phyloP scores from a whole-genome alignment of 2,329 filamentous ascomycete genomes.

The Diplodia scrobiculata region DNA sequence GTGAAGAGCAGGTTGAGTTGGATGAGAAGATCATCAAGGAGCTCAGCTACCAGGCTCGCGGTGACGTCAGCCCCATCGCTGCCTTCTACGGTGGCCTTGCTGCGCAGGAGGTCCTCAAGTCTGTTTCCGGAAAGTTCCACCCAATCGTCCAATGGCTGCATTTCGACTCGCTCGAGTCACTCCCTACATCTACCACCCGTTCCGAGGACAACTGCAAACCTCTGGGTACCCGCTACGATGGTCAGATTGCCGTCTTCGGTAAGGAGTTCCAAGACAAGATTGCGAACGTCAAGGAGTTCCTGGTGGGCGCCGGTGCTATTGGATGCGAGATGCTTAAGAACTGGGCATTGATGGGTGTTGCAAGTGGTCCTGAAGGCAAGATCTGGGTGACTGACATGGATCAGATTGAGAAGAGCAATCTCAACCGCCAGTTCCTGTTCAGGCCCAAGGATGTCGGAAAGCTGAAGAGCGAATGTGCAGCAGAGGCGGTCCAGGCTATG shows the following conservation, averaged over 20 bases:
- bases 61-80: conserved; percentile 88
- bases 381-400: conserved; percentile 97
- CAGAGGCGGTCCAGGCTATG: conserved; percentile 87
- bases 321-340: conserved; percentile 99
- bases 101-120: conserved; percentile 94
- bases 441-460: conserved; percentile 88
- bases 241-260: conserved; percentile 95
- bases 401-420: conserved; percentile 97
- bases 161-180: conserved; percentile 95
- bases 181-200: conserved; percentile 73
- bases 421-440: conserved; percentile 97
- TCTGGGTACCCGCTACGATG: conserved; percentile 83
- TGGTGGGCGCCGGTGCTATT: conserved; percentile 95
- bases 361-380: conserved; percentile 81
- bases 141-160: conserved; percentile 97
- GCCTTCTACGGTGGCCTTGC: conserved; percentile 93
- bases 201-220: conserved; percentile 89
- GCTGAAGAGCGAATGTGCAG: conserved; percentile 94
- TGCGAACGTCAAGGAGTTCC: conserved; percentile 84
- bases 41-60: conserved; percentile 88
- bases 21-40: conserved; percentile 92
- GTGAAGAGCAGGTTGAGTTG: conserved; percentile 74
- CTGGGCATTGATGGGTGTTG: conserved; percentile 98
- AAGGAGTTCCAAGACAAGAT: conserved; percentile 93
- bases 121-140: conserved; percentile 95